Evolutionary conservation across 1,284 basidiomycete genomes (phyloP), one percentile per base, ranked within the genome.

Genomic region (Moesziomyces parantarcticus): DNA sequence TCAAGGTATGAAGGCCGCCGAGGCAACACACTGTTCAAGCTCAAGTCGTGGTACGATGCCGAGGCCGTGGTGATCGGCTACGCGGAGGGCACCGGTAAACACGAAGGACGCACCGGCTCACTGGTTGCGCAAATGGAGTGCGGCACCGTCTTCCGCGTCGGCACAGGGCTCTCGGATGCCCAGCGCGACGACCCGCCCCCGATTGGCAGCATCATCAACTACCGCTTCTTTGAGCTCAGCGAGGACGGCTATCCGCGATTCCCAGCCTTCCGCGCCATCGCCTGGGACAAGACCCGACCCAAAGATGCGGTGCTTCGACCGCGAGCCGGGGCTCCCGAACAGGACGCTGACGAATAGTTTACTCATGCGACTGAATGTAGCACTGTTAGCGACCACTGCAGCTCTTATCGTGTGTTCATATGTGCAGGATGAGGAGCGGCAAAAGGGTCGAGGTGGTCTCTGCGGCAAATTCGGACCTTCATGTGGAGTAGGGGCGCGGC

Each of bases 11-110:
- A 89, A 75, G 87, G 86, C 7, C 81, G 83, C 29, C 86, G 89
- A 32, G 89, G 88, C 1, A 84, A 79, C 3, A 87, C 88, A 2
- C 82, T 90, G 5, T 84, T 89, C 49, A 91, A 91, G 78, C 86
- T 90, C 81, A 91, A 91, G 87, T 88, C 88, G 1, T 90, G 89
- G 81, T 88, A 88, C 75, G 89, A 90, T 69, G 89, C 88, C 6
- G 90, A 91, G 76, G 90, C 89, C 8, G 80, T 87, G 41, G 89
- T 91, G 5, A 87, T 87, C 7, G 89, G 88, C 0, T 87, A 90
- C 75, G 86, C 85, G 16, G 83, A 86, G 14, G 89, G 89, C 9
- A 88, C 88, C 22, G 89, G 88, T 8, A 87, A 86, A 70, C 84
- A 89, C 76, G 83, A 84, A 43, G 88, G 87, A 13, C 83, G 85